Base-by-base conservation (phyloP, 1,284 basidiomycete genomes). In the Thecaphora thlaspeos region DNA sequence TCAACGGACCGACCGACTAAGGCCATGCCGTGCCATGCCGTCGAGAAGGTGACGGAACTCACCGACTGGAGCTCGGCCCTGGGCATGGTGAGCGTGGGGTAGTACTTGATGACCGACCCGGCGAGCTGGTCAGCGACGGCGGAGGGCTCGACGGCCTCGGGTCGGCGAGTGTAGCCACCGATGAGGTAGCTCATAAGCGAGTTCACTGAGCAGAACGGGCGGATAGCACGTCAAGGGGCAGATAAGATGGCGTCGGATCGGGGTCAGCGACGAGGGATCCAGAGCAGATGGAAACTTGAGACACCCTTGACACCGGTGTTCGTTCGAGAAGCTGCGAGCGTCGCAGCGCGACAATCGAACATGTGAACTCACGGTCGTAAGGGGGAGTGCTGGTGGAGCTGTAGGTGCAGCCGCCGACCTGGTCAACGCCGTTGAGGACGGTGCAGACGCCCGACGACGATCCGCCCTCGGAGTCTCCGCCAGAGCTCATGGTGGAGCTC, bases 91-190 rank as follows among this genome's bases (percentile, higher is more conserved):
- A 71, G 64, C 8, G 70, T 71, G n/a, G 72, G 72, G 64, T 75
- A 75, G 68, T 68, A 70, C 43, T 70, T 41, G 43, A 71, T 39
- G 21, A 74, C 71, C 30, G 61, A 55, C 41, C 63, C 55, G 34
- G 72, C 72, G 43, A 75, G 56, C 43, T 75, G 49, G 51, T 50
- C 51, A 41, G 72, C 72, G 11, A 73, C 72, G 37, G 67, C 58
- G n/a, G 52, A 43, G 41, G 64, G 53, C n/a, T 52, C 43, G 41
- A 49, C 46, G 47, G 41, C 64, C 54, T 70, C 53, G 9, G 48
- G 45, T 17, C 70, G 66, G 43, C 55, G 51, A 9, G 54, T 55
- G 70, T 73, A 69, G 32, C 57, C 61, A 22, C 52, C 60, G 44
- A 72, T 60, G 48, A 72, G 61, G 67, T 68, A 70, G 41, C 51